Base-by-base conservation (phyloP, 768 basidiomycete species). In the Lentinus brumalis region DNA sequence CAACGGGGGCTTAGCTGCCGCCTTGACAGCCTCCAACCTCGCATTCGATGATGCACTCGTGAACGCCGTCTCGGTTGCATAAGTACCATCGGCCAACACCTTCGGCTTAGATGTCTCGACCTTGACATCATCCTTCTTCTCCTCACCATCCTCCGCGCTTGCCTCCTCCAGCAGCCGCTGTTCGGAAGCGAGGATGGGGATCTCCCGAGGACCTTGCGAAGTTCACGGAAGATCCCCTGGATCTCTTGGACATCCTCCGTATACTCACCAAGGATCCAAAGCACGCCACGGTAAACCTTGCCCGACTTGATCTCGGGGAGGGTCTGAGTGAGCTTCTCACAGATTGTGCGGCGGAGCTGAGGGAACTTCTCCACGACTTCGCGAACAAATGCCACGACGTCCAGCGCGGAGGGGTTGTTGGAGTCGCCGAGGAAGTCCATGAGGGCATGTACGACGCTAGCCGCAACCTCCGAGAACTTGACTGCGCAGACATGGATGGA, bases 201-300 rank as follows among this genome's bases (percentile, higher is more conserved):
- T 91, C 77, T 99, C 97, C 97, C 96, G 39, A 99, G 75, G 14
- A 93, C 88, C 70, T 88, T 87, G 57, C 95, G 81, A 46, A 98
- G 80, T 73, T 93, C 91, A 50, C 79, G 78, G 82, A 97, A 86
- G 2, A 87, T 82, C 47, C 75, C 79, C 60, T 86, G 81, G 62
- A 98, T 92, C 60, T 92, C 92, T 56, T 74, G 59, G 51, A 82
- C 75, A 5, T 79, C 76, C 63, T 88, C 85, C 41, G 92, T 88
- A 67, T 98, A 99, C 76, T 98, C 96, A 63, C 97, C 96, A n/a
- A 98, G 81, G 65, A 98, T 97, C 96, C 97, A 98, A 50, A 98
- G 83, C 16, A 98, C 84, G 7, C 96, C 97, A 5, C 95, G 88
- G 81, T 92, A 98, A 26, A 98, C 96, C 74, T 98, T 98, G 57